Evolutionary conservation across 2,329 filamentous ascomycete genomes (phyloP).

Genomic region (Pleoardoris graminearum): DNA sequence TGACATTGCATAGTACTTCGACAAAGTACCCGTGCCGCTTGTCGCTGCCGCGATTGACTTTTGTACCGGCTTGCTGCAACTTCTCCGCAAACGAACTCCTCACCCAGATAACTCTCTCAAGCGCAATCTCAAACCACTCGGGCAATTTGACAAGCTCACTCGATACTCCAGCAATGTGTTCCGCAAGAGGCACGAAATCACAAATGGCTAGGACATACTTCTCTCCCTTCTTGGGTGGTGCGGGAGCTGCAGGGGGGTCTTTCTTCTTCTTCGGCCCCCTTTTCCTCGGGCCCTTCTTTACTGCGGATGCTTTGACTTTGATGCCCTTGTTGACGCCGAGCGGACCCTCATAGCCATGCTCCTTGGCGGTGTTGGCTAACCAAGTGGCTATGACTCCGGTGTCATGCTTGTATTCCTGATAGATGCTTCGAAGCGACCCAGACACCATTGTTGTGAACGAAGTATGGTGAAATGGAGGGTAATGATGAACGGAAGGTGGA

Average conservation of each 20-base stretch:
- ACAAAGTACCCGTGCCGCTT: neutral
- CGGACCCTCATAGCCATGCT: neutral
- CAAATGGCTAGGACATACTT: constrained; percentile 1
- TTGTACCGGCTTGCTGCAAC: neutral
- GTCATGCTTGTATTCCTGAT: constrained; percentile 49
- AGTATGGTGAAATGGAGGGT: too few species aligned
- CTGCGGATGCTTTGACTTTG: neutral
- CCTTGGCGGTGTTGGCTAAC: constrained; percentile 47
- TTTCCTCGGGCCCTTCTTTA: neutral
- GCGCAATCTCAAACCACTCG: neutral
- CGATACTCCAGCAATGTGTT: constrained; percentile 1
- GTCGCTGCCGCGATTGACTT: neutral
- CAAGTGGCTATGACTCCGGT: constrained; percentile 46
- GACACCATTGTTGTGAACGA: constrained; percentile 16
- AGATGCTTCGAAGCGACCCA: constrained; percentile 35
- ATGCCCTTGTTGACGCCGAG: neutral
- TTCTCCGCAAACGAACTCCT: constrained; percentile 1
- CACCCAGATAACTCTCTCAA: constrained; percentile 7
- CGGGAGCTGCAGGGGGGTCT: neutral
- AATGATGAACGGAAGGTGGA: too few species aligned
- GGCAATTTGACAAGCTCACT: neutral
- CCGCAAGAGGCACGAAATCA: constrained; percentile 3
- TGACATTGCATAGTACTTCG: neutral
- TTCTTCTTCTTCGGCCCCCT: neutral
- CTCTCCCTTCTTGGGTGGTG: neutral